Percentiles rank a stretch among this genome's conserved stretches.
phyloP scores from a whole-genome alignment of 768 basidiomycete genomes.

The Mycena kentingensis region DNA sequence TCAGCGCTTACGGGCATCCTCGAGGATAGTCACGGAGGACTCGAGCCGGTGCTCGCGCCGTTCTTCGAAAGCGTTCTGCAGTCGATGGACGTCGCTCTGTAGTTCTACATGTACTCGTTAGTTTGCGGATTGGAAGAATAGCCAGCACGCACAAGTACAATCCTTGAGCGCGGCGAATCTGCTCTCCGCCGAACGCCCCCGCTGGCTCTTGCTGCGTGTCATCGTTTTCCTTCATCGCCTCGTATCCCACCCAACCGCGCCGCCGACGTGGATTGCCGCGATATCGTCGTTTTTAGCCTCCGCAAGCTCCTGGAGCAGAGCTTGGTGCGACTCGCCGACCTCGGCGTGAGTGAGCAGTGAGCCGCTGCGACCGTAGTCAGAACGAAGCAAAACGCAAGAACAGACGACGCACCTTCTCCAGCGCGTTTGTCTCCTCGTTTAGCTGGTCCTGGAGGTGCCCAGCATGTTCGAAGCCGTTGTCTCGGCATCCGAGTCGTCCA shows the following conservation, averaged over 20 bases:
- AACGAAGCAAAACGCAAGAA: not conserved
- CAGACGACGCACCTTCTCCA: constrained; percentile 55
- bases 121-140: not conserved
- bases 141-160: constrained; percentile 58
- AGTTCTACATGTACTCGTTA: constrained; percentile 48
- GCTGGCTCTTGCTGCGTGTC: constrained; percentile 82
- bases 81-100: constrained; percentile 62
- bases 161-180: constrained; percentile 66
- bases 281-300: constrained; percentile 68
- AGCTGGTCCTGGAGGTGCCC: constrained; percentile 34
- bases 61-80: constrained; percentile 65
- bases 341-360: constrained; percentile 88
- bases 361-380: constrained; percentile 67
- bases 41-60: constrained; percentile 62
- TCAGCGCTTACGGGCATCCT: constrained; percentile 64
- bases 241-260: constrained; percentile 73
- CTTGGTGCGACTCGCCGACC: constrained; percentile 79
- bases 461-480: constrained; percentile 7
- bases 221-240: constrained; percentile 74
- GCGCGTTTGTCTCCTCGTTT: constrained; percentile 41
- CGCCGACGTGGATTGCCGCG: constrained; percentile 68
- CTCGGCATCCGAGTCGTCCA: constrained; percentile 20
- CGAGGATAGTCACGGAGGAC: constrained; percentile 65
- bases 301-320: constrained; percentile 71
- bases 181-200: constrained; percentile 68